phyloP scores from a whole-genome alignment of 2,329 filamentous ascomycete genomes.

The Aspergillus spinulosporus region DNA sequence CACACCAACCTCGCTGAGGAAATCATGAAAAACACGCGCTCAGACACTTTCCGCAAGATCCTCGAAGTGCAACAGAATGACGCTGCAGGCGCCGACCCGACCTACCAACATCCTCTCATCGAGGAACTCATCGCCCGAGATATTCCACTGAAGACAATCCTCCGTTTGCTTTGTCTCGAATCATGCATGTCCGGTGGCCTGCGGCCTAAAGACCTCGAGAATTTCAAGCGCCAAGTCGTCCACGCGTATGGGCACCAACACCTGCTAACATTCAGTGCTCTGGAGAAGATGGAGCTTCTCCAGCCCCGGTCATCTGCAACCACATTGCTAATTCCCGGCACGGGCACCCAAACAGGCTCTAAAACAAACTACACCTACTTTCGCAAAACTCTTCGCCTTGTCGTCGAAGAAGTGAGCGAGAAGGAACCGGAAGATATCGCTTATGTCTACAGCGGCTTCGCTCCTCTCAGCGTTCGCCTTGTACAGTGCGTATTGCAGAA shows the following conservation, averaged over 20 bases:
- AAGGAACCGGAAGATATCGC: slow-evolving; percentile 90
- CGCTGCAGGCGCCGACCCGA: slow-evolving; percentile 84
- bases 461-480: slow-evolving; percentile 84
- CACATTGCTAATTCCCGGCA: slow-evolving; percentile 77
- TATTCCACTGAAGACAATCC: slow-evolving; percentile 74
- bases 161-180: slow-evolving; percentile 85
- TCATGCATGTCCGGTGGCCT: slow-evolving; percentile 87
- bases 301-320: slow-evolving; percentile 73
- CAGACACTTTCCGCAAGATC: slow-evolving; percentile 82
- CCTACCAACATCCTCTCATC: slow-evolving; percentile 83
- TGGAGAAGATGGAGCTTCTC: slow-evolving; percentile 88
- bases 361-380: slow-evolving; percentile 91
- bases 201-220: slow-evolving; percentile 82
- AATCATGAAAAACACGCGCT: slow-evolving; percentile 87
- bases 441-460: slow-evolving; percentile 98
- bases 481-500: slow-evolving; percentile 95
- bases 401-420: slow-evolving; percentile 95
- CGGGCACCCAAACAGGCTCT: slow-evolving; percentile 61
- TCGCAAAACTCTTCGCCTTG: slow-evolving; percentile 80
- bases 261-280: slow-evolving; percentile 78
- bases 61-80: slow-evolving; percentile 96
- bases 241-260: slow-evolving; percentile 96
- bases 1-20: slow-evolving; percentile 93
- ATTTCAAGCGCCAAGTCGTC: slow-evolving; percentile 81
- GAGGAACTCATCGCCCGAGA: slow-evolving; percentile 93